phyloP scores from a whole-genome alignment of 306 rosid genomes.

The Lagenaria siceraria region DNA sequence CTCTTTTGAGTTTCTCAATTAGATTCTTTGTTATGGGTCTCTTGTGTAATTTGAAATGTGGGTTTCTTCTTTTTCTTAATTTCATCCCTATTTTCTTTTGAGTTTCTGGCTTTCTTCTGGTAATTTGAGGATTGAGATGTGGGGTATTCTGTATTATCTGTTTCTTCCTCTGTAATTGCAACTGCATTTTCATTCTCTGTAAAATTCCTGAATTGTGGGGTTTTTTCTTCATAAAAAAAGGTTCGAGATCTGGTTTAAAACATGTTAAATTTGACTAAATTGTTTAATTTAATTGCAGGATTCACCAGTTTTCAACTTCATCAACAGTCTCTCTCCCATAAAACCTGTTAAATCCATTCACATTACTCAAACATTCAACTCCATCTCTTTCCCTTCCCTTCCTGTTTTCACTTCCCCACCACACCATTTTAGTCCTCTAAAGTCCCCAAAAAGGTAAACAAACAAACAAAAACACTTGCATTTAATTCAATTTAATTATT shows the following conservation, averaged over 20 bases:
- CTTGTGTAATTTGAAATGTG: too few species aligned
- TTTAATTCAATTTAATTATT: background rate
- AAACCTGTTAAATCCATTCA: conserved; percentile 56
- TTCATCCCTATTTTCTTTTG: too few species aligned
- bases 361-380: conserved; percentile 52
- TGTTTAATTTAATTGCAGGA: conserved; percentile 42
- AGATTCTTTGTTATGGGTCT: too few species aligned
- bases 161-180: too few species aligned
- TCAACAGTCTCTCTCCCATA: conserved; percentile 73
- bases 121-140: background rate
- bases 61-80: too few species aligned
- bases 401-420: conserved; percentile 72
- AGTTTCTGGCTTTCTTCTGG: background rate
- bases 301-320: conserved; percentile 68
- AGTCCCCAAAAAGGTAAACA: conserved; percentile 46
- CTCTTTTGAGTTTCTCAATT: too few species aligned
- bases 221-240: too few species aligned
- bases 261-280: background rate
- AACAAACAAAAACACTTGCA: background rate
- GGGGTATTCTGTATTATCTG: background rate
- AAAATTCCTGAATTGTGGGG: too few species aligned
- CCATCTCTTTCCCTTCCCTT: conserved; percentile 50
- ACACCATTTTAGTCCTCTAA: conserved; percentile 41
- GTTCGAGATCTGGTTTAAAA: background rate
- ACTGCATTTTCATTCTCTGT: too few species aligned